These are phyloP conservation scores for Globisporangium sylvaticum DNA, from an alignment of 352 stramenopile genomes.

Conservation along the genomic window DNA sequence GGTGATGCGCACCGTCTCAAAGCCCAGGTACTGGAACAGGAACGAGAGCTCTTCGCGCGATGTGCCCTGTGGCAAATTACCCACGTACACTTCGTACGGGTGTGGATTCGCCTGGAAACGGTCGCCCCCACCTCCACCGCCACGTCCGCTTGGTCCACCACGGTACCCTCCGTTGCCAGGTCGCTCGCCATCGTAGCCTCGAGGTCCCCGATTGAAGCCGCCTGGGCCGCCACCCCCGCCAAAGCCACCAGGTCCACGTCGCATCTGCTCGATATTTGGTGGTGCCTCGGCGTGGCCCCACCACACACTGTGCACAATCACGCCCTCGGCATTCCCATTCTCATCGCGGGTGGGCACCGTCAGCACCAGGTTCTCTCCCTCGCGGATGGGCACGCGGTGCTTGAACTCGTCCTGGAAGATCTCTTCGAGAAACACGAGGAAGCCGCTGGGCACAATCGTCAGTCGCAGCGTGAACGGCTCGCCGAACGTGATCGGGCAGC, in stretches of 20 bases:
- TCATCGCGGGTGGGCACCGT: constrained; percentile 74
- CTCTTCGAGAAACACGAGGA: constrained; percentile 77
- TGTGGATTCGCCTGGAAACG: constrained; percentile 53
- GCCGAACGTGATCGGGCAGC: constrained; percentile 68
- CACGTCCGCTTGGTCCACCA: constrained; percentile 25
- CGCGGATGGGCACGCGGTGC: constrained; percentile 78
- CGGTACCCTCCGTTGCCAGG: constrained; percentile 22
- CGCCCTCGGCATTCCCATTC: constrained; percentile 62
- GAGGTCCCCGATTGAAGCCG: constrained; percentile 20
- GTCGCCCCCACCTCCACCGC: constrained; percentile 26
- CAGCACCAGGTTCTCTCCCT: constrained; percentile 77
- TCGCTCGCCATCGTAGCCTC: constrained; percentile 36
- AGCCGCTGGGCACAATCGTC: constrained; percentile 65
- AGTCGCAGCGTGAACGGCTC: constrained; percentile 75
- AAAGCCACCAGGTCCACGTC: constrained; percentile 27
- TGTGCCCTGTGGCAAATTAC: constrained; percentile 76
- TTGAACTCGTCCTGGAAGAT: constrained; percentile 83
- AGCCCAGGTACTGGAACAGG: constrained; percentile 77
- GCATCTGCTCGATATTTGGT: constrained; percentile 58
- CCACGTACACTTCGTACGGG: constrained; percentile 79
- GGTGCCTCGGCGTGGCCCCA: constrained; percentile 77
- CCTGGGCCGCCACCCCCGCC: constrained; percentile 27
- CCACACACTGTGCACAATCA: constrained; percentile 80
- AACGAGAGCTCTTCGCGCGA: constrained; percentile 77
- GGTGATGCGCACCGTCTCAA: constrained; percentile 84